These are phyloP conservation scores for Hyaloscypha bicolor DNA, from an alignment of 495 filamentous ascomycete genomes.

Conservation along the genomic window DNA sequence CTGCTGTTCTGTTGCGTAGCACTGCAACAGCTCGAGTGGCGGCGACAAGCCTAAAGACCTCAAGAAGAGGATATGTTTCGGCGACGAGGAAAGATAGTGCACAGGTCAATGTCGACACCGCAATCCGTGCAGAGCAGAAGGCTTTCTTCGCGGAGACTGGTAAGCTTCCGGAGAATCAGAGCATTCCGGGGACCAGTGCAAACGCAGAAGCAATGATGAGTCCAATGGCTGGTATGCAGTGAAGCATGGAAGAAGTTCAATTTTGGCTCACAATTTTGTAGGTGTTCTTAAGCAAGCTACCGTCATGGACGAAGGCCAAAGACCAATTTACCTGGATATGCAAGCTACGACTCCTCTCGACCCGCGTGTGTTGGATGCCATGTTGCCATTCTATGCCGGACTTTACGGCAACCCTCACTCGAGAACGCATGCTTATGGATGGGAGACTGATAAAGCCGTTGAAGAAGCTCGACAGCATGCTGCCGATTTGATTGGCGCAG, in stretches of 20 bases:
- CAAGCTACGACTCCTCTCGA: constrained; percentile 98
- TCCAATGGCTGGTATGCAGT: constrained; percentile 67
- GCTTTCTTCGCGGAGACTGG: constrained; percentile 75
- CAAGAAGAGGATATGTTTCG: constrained; percentile 75
- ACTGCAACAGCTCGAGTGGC: constrained; percentile 45
- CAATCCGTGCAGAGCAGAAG: constrained; percentile 82
- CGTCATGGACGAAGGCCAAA: constrained; percentile 88
- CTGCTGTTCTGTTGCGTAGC: constrained; percentile 48
- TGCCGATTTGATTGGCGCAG: constrained; percentile 86
- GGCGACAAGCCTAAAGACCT: constrained; percentile 28
- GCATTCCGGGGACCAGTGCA: constrained; percentile 60
- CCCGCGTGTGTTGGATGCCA: constrained; percentile 91
- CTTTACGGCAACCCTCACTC: constrained; percentile 98
- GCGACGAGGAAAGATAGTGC: constrained; percentile 78
- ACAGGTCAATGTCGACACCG: constrained; percentile 78
- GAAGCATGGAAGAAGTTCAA: constrained; percentile 18
- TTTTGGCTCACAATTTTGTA: constrained; percentile 32
- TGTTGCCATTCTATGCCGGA: constrained; percentile 92
- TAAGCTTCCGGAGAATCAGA: constrained; percentile 58
- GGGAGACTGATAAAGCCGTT: constrained; percentile 94
- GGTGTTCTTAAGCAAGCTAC: constrained; percentile 89
- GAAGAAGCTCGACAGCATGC: constrained; percentile 84
- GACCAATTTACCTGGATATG: constrained; percentile 98
- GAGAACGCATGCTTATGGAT: constrained; percentile 96
- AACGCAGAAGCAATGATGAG: constrained; percentile 71